phyloP scores from a whole-genome alignment of 2,329 filamentous ascomycete genomes.

The Xylariaceae sp. region DNA sequence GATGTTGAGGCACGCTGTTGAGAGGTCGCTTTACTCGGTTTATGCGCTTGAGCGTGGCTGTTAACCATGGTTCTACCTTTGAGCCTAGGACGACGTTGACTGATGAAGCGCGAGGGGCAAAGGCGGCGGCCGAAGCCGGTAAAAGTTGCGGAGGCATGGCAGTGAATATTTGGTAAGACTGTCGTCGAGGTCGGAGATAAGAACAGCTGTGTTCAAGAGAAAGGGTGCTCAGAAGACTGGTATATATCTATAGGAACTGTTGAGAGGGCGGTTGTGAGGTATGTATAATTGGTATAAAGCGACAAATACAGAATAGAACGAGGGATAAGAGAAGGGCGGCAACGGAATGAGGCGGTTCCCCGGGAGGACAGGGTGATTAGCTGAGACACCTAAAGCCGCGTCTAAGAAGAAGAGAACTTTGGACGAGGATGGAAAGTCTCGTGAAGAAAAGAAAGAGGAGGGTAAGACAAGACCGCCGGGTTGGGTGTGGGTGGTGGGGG shows the following conservation, averaged over 20 bases:
- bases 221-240: conserved; percentile 24
- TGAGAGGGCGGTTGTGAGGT: too few species aligned
- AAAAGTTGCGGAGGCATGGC: conserved; percentile 90
- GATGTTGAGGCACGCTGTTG: conserved; percentile 95
- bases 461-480: conserved; percentile 37
- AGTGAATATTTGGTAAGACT: too few species aligned
- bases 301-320: not conserved
- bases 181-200: not conserved
- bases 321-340: conserved; percentile 29
- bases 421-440: conserved; percentile 48
- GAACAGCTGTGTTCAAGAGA: conserved; percentile 11
- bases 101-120: conserved; percentile 81
- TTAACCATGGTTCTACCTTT: conserved; percentile 95
- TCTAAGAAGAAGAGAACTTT: conserved; percentile 52
- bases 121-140: conserved; percentile 91
- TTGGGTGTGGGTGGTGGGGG: conserved; percentile 44
- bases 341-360: conserved; percentile 51
- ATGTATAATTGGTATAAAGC: too few species aligned
- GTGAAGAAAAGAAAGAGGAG: conserved; percentile 47
- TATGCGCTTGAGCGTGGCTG: conserved; percentile 91
- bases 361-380: conserved; percentile 48
- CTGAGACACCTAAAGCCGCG: conserved; percentile 57
- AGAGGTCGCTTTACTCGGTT: conserved; percentile 94
- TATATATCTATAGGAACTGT: conserved; percentile 30
- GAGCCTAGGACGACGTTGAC: conserved; percentile 91